Evolutionary conservation across 805 yeast species (phyloP), one percentile per base, ranked within the genome.

Genomic region (Lachancea meyersii): DNA sequence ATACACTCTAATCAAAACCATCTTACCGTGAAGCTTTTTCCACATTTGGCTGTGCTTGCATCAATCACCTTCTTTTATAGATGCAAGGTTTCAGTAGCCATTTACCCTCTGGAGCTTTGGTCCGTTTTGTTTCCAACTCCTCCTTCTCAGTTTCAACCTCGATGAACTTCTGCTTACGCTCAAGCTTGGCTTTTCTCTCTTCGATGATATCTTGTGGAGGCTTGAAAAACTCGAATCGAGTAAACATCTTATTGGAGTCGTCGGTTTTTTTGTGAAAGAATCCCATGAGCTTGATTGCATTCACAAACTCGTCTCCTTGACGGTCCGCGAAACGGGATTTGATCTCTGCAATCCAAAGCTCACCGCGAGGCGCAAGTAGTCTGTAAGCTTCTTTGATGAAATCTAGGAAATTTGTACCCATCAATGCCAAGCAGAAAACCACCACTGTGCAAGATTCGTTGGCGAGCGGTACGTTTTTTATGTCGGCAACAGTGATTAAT

Each of bases 401-500:
- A 59, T 93, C 97, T 47, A 89, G 68, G 60, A 91, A 88, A 59
- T 93, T 93, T 3, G 97, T 91, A 3, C 99, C 98, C 99, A 93
- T 93, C 46, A 93, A 70, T 0, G 97, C 93, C 38, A 93, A 71
- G 63, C 98, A 93, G 64, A 89, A 93, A 5, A 93, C 76, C n/a
- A 86, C 98, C 35, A 93, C 72, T 19, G 88, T 77, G 54, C 93
- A 87, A 1, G 93, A 82, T 41, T 73, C 73, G 58, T 88, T 87
- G 1, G 71, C 73, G 49, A 93, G 64, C 17, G 98, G 98, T 9
- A 91, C 96, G 54, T 86, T 74, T 58, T 79, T 83, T 51, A 93
- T 86, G 68, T 93, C 99, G 0, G 97, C 97, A n/a, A 91, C 97
- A 0, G 97, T 89, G 46, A 93, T 85, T 53, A 89, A 71, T 5